Base-by-base conservation (phyloP, 805 yeast genomes). In the Wickerhamomyces tratensis region DNA sequence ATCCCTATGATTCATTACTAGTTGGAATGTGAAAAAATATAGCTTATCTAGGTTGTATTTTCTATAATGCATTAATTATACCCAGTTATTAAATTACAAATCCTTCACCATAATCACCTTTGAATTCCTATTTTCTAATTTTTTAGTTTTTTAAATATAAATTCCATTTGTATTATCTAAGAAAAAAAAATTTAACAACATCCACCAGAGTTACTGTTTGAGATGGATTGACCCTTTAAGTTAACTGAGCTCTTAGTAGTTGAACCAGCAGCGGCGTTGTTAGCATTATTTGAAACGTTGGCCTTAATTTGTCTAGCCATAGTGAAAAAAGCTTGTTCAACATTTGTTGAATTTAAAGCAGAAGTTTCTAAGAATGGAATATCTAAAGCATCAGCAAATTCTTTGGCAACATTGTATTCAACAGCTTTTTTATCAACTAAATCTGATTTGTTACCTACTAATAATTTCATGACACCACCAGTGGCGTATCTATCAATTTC, bases 221-320 rank as follows among this genome's bases (percentile, higher is more conserved):
- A 64, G 49, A 76, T 71, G 42, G 79, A 64, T 49, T 82, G 85
- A 48, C 91, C 91, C 57, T 78, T 74, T 61, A 84, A 69, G 63
- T 82, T 83, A 48, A 85, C 86, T 54, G 76, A 73, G 39, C 80
- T 74, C 63, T 80, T 82, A 49, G 71, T 74, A 52, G 68, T 58
- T 31, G 60, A 61, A 39, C 60, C 52, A 42, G 54, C 44, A 30
- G 52, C 56, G 30, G 55, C 48, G 33, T 36, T 46, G 35, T 53
- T 64, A 58, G 75, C 67, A 40, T 59, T 63, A 51, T 71, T 81
- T 36, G 91, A 82, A 86, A 93, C 87, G 61, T 88, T 88, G 50
- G 94, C 93, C 73, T 93, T 93, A 62, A 93, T 93, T 65, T 93
- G 97, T 65, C 95, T 84, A 10, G 98, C 95, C 98, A 93, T 93